phyloP scores from a whole-genome alignment of 176 grass and related monocot species.

The Eragrostis nindensis region DNA sequence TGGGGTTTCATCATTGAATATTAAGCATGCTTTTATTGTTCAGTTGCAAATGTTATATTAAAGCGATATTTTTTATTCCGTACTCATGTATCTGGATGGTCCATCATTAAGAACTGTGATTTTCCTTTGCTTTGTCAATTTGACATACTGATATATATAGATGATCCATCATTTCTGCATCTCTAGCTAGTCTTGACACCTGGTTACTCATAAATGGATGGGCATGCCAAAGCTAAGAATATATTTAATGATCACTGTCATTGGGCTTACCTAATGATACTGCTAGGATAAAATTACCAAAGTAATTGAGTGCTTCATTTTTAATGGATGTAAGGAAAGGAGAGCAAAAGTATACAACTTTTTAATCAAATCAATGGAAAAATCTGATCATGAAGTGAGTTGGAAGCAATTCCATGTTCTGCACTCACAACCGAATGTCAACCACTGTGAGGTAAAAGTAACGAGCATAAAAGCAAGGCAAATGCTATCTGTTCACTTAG shows the following conservation, averaged over 20 bases:
- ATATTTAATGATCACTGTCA: neutral
- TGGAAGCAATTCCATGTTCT: slow-evolving; percentile 59
- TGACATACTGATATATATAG: neutral
- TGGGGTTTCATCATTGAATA: neutral
- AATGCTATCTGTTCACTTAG: slow-evolving; percentile 25
- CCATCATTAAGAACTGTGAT: neutral
- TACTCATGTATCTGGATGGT: neutral
- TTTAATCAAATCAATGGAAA: slow-evolving; percentile 44
- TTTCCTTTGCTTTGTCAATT: slow-evolving; percentile 3
- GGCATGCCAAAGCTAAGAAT: slow-evolving; percentile 6
- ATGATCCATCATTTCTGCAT: slow-evolving; percentile 12
- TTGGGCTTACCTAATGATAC: slow-evolving; percentile 40
- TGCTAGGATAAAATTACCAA: slow-evolving; percentile 31
- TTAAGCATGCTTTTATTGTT: neutral
- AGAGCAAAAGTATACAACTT: slow-evolving; percentile 22
- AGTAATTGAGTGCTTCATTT: slow-evolving; percentile 25
- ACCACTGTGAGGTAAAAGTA: slow-evolving; percentile 42
- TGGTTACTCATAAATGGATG: slow-evolving; percentile 19
- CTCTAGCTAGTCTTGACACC: neutral
- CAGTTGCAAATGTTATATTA: too few relatives aligned
- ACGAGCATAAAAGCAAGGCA: slow-evolving; percentile 46
- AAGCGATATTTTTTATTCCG: neutral
- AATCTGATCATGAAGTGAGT: slow-evolving; percentile 46
- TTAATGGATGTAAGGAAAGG: slow-evolving; percentile 29
- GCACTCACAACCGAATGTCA: slow-evolving; percentile 48